Conservation (phyloP, 805 yeast genomes). For the Wickerhamomyces pijperi region DNA sequence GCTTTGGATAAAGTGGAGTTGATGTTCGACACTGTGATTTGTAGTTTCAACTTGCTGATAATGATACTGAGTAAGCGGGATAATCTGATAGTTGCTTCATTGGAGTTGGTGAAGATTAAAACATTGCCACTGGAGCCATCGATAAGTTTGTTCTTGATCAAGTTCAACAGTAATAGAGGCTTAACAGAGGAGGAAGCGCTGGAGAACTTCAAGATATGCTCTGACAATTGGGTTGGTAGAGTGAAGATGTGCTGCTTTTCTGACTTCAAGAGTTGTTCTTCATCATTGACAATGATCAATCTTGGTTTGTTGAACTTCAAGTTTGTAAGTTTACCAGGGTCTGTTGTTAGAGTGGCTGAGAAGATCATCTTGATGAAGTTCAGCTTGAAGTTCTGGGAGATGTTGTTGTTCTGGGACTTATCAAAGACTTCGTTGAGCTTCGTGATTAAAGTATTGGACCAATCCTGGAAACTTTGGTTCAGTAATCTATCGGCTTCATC, state of each 20-base stretch:
- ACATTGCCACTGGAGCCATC: conserved; percentile 22
- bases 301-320: conserved; percentile 64
- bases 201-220: conserved; percentile 25
- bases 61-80: conserved; percentile 46
- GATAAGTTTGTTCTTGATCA: conserved; percentile 27
- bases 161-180: conserved; percentile 60
- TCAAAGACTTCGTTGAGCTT: conserved; percentile 15
- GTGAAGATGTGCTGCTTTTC: conserved; percentile 38
- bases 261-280: conserved; percentile 26
- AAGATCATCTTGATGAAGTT: conserved; percentile 61
- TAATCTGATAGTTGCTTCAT: conserved; percentile 79
- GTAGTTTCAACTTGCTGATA: conserved; percentile 12
- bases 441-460: conserved; percentile 52
- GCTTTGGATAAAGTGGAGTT: conserved; percentile 47
- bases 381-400: conserved; percentile 13
- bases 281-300: conserved; percentile 60
- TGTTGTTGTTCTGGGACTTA: conserved; percentile 21
- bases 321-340: conserved; percentile 74
- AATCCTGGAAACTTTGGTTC: conserved; percentile 86
- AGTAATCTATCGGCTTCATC: conserved; percentile 79
- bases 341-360: conserved; percentile 90
- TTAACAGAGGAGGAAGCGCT: conserved; percentile 39
- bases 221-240: conserved; percentile 43
- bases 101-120: conserved; percentile 62
- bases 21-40: conserved; percentile 30